Conservation (phyloP, 768 basidiomycete genomes). For the Naganishia kalamii region DNA sequence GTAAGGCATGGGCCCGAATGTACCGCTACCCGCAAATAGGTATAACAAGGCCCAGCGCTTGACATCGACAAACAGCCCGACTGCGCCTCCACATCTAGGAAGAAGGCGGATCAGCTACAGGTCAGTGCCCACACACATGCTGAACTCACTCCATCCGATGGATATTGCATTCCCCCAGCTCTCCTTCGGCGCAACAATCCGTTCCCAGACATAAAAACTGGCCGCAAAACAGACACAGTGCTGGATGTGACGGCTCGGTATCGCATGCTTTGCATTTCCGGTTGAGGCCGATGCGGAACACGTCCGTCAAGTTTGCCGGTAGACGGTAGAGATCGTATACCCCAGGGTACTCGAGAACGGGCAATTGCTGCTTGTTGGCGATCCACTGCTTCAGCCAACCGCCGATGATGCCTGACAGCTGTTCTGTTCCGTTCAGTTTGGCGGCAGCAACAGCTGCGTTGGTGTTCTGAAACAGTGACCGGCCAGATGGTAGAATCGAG, state of each 20-base stretch:
- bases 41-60: conserved; percentile 86
- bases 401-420: conserved; percentile 52
- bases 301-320: conserved; percentile 71
- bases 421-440: conserved; percentile 25
- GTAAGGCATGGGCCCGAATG: conserved; percentile 81
- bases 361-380: conserved; percentile 52
- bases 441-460: neutral
- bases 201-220: conserved; percentile 80
- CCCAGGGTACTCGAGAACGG: conserved; percentile 69
- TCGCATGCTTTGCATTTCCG: conserved; percentile 68
- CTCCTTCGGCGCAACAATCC: conserved; percentile 70
- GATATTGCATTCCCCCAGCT: conserved; percentile 86
- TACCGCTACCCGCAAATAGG: conserved; percentile 80
- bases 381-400: conserved; percentile 89
- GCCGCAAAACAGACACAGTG: conserved; percentile 87
- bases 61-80: conserved; percentile 84
- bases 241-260: conserved; percentile 73
- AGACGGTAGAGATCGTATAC: conserved; percentile 76
- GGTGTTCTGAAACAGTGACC: conserved; percentile 38
- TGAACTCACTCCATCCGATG: conserved; percentile 81
- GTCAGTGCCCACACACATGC: neutral
- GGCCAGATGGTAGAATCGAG: conserved; percentile 69
- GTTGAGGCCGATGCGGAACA: conserved; percentile 71
- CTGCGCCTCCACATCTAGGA: conserved; percentile 75
- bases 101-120: neutral